phyloP scores from a whole-genome alignment of 2,329 filamentous ascomycete genomes.

The Mycogone perniciosa region DNA sequence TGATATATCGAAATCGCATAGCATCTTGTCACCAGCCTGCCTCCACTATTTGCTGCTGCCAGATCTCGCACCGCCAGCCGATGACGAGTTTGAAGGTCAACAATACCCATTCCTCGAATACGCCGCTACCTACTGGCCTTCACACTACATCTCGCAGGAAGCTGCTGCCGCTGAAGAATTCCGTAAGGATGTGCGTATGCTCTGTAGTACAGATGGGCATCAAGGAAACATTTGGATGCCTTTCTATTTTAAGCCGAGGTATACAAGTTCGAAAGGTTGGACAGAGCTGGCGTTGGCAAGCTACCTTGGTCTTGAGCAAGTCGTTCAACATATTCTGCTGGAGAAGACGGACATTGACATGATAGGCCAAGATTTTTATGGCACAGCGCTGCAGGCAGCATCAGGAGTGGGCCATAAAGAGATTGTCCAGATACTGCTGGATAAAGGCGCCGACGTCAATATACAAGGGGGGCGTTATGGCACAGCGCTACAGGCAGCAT shows the following conservation, averaged over 20 bases:
- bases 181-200: background rate
- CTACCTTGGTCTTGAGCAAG: conserved; percentile 8
- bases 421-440: no score
- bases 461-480: no score
- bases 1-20: background rate
- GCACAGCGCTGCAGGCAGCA: no score
- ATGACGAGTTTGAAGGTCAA: no score
- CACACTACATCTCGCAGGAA: background rate
- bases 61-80: background rate
- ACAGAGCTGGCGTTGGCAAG: conserved; percentile 11
- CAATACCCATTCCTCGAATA: background rate
- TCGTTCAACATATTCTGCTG: background rate
- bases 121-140: background rate
- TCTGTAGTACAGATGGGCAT: background rate
- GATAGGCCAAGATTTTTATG: no score
- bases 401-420: no score
- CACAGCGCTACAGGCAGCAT: no score
- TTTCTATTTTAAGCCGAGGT: background rate
- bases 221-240: background rate
- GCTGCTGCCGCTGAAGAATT: background rate
- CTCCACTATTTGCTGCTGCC: background rate
- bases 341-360: no score
- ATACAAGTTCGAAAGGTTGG: conserved; percentile 6
- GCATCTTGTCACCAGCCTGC: background rate
- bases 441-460: no score